Percentiles rank a stretch among this genome's conserved stretches.
These are phyloP conservation scores for Thelephora aurantiotincta DNA, from an alignment of 768 basidiomycete species.

Conservation along the genomic window DNA sequence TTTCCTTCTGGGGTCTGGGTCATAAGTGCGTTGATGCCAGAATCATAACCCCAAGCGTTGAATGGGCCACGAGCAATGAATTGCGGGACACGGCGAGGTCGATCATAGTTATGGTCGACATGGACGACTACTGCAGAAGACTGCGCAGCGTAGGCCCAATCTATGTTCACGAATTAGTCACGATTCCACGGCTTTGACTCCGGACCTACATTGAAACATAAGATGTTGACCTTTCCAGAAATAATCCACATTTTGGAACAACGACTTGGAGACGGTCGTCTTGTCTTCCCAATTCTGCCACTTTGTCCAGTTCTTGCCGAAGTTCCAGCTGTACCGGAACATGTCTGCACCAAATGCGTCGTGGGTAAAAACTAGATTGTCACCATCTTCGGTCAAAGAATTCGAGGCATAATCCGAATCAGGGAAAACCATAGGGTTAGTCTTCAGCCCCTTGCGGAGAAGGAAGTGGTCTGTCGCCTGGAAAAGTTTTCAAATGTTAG, in stretches of 20 bases:
- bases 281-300: constrained; percentile 73
- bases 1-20: constrained; percentile 41
- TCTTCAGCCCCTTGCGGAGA: constrained; percentile 58
- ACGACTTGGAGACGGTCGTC: constrained; percentile 43
- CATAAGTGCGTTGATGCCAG: constrained; percentile 65
- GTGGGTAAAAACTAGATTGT: constrained; percentile 67
- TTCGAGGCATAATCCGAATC: constrained; percentile 59
- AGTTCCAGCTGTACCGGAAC: constrained; percentile 81
- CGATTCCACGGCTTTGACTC: not conserved
- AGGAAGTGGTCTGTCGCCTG: constrained; percentile 66
- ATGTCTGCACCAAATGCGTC: constrained; percentile 75
- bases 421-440: constrained; percentile 84
- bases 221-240: constrained; percentile 82
- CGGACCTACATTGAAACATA: constrained; percentile 69
- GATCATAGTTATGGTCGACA: constrained; percentile 52
- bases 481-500: not conserved
- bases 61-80: constrained; percentile 79
- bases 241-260: constrained; percentile 30
- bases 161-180: constrained; percentile 20
- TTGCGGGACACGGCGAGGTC: constrained; percentile 70
- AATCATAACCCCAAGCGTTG: constrained; percentile 87
- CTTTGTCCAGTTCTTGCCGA: constrained; percentile 68
- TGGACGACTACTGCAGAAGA: constrained; percentile 61
- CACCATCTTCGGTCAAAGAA: constrained; percentile 42
- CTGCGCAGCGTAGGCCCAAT: constrained; percentile 61